Evolutionary conservation across 768 basidiomycete genomes (phyloP).

Genomic region (Tricholoma sp.): DNA sequence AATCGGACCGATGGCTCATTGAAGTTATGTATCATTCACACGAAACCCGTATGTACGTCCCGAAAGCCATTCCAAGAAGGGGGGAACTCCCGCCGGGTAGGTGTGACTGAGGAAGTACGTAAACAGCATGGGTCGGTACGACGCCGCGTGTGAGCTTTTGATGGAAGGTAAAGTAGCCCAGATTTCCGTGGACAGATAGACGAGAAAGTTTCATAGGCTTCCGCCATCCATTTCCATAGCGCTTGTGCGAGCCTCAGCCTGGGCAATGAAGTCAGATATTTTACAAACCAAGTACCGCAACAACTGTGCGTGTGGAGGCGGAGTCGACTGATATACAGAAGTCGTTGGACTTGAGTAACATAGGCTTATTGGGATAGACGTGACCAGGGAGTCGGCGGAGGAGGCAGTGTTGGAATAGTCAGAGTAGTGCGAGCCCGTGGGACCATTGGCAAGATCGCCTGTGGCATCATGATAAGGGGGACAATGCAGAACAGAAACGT

Average conservation of each 20-base stretch:
- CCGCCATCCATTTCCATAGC: conserved; percentile 3
- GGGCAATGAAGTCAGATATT: conserved; percentile 15
- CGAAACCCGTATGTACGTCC: background rate
- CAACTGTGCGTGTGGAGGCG: conserved; percentile 16
- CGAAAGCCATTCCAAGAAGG: background rate
- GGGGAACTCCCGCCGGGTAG: background rate
- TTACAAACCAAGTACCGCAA: conserved; percentile 22
- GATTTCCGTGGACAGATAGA: background rate
- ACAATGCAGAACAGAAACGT: background rate
- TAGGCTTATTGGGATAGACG: background rate
- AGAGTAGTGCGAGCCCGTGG: background rate
- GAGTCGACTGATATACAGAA: background rate
- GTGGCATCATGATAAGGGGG: background rate
- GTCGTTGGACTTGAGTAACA: background rate
- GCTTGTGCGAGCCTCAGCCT: conserved; percentile 7
- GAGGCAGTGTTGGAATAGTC: background rate
- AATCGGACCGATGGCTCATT: conserved; percentile 5
- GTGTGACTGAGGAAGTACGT: background rate
- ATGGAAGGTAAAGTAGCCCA: conserved; percentile 1
- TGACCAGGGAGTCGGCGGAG: background rate
- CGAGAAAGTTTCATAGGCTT: conserved; percentile 1
- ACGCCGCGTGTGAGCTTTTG: background rate
- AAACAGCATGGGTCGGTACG: background rate
- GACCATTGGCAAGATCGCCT: background rate
- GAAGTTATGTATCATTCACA: background rate